Percentiles rank a stretch among this genome's conserved stretches.
Conservation (phyloP, 2,329 filamentous ascomycete genomes). For the Diaporthe humulicola region DNA sequence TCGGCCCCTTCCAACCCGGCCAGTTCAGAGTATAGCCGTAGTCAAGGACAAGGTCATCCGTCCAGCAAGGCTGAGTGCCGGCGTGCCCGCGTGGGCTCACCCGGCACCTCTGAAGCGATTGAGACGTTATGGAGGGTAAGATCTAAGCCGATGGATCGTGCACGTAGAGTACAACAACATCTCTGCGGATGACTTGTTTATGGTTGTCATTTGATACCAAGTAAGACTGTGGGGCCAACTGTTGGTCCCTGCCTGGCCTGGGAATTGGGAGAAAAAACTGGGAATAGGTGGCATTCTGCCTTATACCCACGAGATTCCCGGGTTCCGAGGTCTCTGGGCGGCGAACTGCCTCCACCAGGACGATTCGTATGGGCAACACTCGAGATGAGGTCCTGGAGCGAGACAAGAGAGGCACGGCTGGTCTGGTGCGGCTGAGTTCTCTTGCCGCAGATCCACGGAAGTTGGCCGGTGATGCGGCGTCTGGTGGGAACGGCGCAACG, state of each 20-base stretch:
- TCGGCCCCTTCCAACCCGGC: slow-evolving; percentile 6
- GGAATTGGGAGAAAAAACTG: slow-evolving; percentile 15
- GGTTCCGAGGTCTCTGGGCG: slow-evolving; percentile 5
- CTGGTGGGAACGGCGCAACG: background rate
- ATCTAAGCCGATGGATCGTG: slow-evolving; percentile 13
- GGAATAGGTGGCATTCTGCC: slow-evolving; percentile 8
- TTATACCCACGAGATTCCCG: slow-evolving; percentile 24
- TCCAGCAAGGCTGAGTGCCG: slow-evolving; percentile 12
- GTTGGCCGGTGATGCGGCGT: slow-evolving; percentile 18
- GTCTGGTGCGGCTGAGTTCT: slow-evolving; percentile 10
- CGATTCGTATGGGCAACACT: background rate
- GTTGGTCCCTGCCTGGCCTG: background rate
- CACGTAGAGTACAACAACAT: background rate
- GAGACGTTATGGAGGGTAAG: background rate
- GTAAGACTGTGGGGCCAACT: background rate
- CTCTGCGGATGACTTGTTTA: background rate
- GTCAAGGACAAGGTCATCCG: background rate
- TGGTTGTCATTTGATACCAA: slow-evolving; percentile 23
- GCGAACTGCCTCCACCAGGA: slow-evolving; percentile 4
- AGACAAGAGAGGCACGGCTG: background rate
- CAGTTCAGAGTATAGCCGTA: background rate
- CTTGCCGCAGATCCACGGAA: slow-evolving; percentile 20
- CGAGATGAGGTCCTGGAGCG: background rate
- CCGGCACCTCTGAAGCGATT: background rate
- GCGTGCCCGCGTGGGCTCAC: slow-evolving; percentile 11